phyloP scores from a whole-genome alignment of 768 basidiomycete genomes.

The Holtermannia corniformis region DNA sequence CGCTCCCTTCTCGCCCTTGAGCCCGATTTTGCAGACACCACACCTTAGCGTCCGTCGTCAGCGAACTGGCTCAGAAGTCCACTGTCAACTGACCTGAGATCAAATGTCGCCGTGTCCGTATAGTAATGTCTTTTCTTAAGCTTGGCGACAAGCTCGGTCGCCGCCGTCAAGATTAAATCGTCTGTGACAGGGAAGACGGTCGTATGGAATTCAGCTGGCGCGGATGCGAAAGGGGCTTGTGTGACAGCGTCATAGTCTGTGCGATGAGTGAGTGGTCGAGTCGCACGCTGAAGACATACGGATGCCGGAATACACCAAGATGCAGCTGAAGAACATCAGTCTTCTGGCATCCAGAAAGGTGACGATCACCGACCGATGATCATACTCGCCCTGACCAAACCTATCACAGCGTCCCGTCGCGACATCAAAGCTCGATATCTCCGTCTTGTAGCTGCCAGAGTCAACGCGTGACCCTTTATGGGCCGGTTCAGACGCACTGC shows the following conservation, averaged over 20 bases:
- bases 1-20: slow-evolving; percentile 92
- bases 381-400: slow-evolving; percentile 53
- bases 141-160: slow-evolving; percentile 59
- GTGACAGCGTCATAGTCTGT: slow-evolving; percentile 81
- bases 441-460: slow-evolving; percentile 53
- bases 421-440: slow-evolving; percentile 84
- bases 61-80: slow-evolving; percentile 62
- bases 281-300: slow-evolving; percentile 40
- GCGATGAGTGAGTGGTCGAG: too few species aligned
- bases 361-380: slow-evolving; percentile 40
- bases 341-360: slow-evolving; percentile 13
- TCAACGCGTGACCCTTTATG: not conserved
- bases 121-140: slow-evolving; percentile 70
- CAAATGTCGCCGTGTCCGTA: slow-evolving; percentile 86
- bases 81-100: slow-evolving; percentile 52
- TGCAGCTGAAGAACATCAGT: slow-evolving; percentile 43
- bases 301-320: slow-evolving; percentile 90
- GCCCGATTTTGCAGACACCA: slow-evolving; percentile 63
- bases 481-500: slow-evolving; percentile 42
- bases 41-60: slow-evolving; percentile 5
- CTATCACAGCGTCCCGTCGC: slow-evolving; percentile 82
- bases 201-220: slow-evolving; percentile 80
- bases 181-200: slow-evolving; percentile 59
- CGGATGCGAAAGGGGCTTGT: slow-evolving; percentile 64
- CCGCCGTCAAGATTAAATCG: slow-evolving; percentile 38